Evolutionary conservation across 2,329 filamentous ascomycete genomes (phyloP).

Genomic region (Aspergillus sp.): DNA sequence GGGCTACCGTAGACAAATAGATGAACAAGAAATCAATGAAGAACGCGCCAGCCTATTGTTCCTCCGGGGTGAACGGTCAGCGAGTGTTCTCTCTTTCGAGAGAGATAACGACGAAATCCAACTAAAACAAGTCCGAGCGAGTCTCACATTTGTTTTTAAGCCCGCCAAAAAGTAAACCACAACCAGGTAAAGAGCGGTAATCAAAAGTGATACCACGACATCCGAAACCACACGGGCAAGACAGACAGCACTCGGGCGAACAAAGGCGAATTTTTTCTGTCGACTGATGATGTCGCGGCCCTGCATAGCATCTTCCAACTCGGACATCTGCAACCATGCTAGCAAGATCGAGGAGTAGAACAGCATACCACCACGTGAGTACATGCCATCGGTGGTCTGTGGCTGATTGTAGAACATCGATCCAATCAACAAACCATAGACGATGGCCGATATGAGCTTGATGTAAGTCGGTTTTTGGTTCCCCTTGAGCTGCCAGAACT

Average conservation of each 20-base stretch:
- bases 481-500: constrained; percentile 67
- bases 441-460: constrained; percentile 65
- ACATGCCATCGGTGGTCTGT: constrained; percentile 50
- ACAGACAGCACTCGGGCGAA: constrained; percentile 54
- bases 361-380: constrained; percentile 52
- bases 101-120: neutral
- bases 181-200: constrained; percentile 50
- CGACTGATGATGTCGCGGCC: constrained; percentile 61
- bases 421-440: constrained; percentile 63
- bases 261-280: constrained; percentile 58
- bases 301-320: constrained; percentile 67
- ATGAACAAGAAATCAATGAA: constrained; percentile 57
- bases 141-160: constrained; percentile 21
- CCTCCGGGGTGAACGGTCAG: neutral
- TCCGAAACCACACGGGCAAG: constrained; percentile 53
- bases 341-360: constrained; percentile 59
- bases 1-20: constrained; percentile 50
- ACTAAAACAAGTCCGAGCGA: neutral
- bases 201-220: constrained; percentile 46
- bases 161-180: constrained; percentile 57
- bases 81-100: too few species aligned
- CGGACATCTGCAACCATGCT: constrained; percentile 62
- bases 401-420: constrained; percentile 64
- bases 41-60: constrained; percentile 49
- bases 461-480: constrained; percentile 64